phyloP scores from a whole-genome alignment of 495 filamentous ascomycete species.

The Penicillium roqueforti region DNA sequence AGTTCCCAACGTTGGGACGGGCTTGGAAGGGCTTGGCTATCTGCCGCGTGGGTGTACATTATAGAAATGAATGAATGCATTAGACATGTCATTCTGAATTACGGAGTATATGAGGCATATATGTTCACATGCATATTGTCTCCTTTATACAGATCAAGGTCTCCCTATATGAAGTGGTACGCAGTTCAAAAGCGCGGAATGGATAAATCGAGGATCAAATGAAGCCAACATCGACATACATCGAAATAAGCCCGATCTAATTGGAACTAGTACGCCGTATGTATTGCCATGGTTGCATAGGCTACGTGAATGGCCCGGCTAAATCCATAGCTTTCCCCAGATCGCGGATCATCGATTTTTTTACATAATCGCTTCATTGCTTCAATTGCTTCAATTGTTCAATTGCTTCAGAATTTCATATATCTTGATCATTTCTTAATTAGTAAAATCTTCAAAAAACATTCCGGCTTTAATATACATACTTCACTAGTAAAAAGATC shows the following conservation, averaged over 20 bases:
- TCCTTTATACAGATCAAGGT: background rate
- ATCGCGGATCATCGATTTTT: background rate
- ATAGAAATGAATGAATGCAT: conserved; percentile 1
- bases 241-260: conserved; percentile 3
- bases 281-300: conserved; percentile 1
- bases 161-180: background rate
- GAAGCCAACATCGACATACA: background rate
- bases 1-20: conserved; percentile 11
- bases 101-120: background rate
- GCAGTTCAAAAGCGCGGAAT: background rate
- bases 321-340: conserved; percentile 9
- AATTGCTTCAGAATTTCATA: background rate
- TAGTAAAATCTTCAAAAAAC: background rate
- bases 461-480: background rate
- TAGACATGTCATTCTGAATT: conserved; percentile 1
- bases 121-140: background rate
- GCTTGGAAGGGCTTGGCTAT: conserved; percentile 6
- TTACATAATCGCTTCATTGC: background rate
- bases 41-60: background rate
- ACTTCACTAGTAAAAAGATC: background rate
- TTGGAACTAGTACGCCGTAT: no score
- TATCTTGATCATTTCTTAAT: background rate
- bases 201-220: background rate
- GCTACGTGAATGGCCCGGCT: background rate
- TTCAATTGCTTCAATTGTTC: background rate